phyloP scores from a whole-genome alignment of 164 flowering plant genomes.

The Vitis labrusca region DNA sequence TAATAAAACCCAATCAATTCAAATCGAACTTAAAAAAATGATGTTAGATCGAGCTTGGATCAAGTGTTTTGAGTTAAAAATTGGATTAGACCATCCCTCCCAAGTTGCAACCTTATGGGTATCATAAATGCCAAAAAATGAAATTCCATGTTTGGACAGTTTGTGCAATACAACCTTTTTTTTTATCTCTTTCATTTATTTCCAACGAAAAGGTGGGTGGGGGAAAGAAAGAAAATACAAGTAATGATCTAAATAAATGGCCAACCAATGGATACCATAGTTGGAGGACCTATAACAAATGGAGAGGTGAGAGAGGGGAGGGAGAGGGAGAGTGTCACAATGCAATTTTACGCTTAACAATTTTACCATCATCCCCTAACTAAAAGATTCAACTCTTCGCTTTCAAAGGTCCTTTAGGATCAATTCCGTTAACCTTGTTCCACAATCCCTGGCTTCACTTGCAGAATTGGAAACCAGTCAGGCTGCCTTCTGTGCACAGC shows the following conservation, averaged over 20 bases:
- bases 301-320: not conserved
- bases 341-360: conserved; percentile 1
- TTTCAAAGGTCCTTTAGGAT: not conserved
- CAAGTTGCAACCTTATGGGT: no score
- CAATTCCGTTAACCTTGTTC: not conserved
- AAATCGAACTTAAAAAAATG: no score
- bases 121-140: no score
- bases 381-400: conserved; percentile 3
- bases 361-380: not conserved
- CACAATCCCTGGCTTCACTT: no score
- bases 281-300: not conserved
- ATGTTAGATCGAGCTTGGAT: no score
- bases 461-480: not conserved
- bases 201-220: not conserved
- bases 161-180: not conserved
- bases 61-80: no score
- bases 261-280: conserved; percentile 8
- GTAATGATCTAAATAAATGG: conserved; percentile 5
- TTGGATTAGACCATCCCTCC: no score
- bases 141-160: not conserved
- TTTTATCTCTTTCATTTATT: conserved; percentile 1
- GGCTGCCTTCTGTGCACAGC: not conserved
- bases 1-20: no score
- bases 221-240: conserved; percentile 4
- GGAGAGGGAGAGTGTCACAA: not conserved